A percentile compares a stretch with the other conserved stretches of the same genome.
Conservation (phyloP, 768 basidiomycete species). For the Clavulina sp. region DNA sequence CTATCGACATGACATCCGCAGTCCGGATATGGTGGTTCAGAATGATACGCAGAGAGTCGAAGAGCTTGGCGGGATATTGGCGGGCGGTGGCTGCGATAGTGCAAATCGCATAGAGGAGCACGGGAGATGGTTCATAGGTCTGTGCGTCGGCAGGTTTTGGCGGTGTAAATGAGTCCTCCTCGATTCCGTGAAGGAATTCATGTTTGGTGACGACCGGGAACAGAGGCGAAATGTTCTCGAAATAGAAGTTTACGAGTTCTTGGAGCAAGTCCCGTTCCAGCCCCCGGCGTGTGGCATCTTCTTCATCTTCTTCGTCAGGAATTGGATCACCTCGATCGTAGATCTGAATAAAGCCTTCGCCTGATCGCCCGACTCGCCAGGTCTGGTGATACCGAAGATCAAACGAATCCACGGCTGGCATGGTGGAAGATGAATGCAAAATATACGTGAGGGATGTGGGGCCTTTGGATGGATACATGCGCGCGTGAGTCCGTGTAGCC, state of each 20-base stretch:
- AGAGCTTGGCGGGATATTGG: slow-evolving; percentile 68
- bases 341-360: slow-evolving; percentile 78
- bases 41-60: slow-evolving; percentile 72
- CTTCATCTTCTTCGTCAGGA: slow-evolving; percentile 14
- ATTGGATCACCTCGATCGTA: slow-evolving; percentile 25
- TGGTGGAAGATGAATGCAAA: slow-evolving; percentile 73
- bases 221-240: slow-evolving; percentile 71
- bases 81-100: slow-evolving; percentile 77
- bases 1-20: slow-evolving; percentile 80
- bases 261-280: slow-evolving; percentile 64
- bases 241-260: slow-evolving; percentile 79
- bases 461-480: slow-evolving; percentile 35
- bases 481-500: slow-evolving; percentile 8
- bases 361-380: slow-evolving; percentile 67
- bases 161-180: not conserved
- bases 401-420: slow-evolving; percentile 74
- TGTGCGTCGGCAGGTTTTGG: slow-evolving; percentile 33
- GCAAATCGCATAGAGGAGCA: slow-evolving; percentile 88
- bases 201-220: slow-evolving; percentile 76
- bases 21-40: slow-evolving; percentile 76
- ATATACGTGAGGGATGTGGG: slow-evolving; percentile 77
- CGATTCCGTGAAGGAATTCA: slow-evolving; percentile 45
- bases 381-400: slow-evolving; percentile 78
- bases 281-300: slow-evolving; percentile 52
- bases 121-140: slow-evolving; percentile 30